Percentiles rank a stretch among this genome's conserved stretches.
Conservation (phyloP, 768 basidiomycete species). For the Calocybe indica region DNA sequence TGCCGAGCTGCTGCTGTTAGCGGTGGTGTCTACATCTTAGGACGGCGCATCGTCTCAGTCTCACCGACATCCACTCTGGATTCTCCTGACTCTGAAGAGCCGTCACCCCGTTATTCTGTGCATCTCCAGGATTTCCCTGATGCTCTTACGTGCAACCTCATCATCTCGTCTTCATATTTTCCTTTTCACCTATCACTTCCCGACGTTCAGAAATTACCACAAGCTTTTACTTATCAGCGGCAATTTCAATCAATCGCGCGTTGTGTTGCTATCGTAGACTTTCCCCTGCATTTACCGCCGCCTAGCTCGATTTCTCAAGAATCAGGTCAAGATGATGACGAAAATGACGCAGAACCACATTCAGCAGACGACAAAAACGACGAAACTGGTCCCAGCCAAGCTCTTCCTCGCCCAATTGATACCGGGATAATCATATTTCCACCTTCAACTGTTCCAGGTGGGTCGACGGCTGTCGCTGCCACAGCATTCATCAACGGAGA, state of each 20-base stretch:
- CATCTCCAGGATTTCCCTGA: conserved; percentile 58
- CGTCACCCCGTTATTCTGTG: conserved; percentile 32
- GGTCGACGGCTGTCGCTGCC: conserved; percentile 42
- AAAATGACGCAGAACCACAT: conserved; percentile 16
- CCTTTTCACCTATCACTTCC: conserved; percentile 20
- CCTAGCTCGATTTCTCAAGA: conserved; percentile 2
- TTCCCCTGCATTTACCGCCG: conserved; percentile 23
- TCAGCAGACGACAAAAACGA: conserved; percentile 8
- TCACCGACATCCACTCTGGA: conserved; percentile 5
- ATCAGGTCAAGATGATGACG: conserved; percentile 12
- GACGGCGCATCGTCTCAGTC: conserved; percentile 35
- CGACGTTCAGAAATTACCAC: background rate
- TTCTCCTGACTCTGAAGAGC: background rate
- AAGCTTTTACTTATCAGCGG: background rate
- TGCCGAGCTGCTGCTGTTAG: conserved; percentile 81
- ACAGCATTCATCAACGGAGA: conserved; percentile 67
- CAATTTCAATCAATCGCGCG: conserved; percentile 10
- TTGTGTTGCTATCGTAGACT: conserved; percentile 33
- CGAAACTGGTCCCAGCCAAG: too few relatives aligned
- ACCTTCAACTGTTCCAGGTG: conserved; percentile 51
- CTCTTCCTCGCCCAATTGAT: conserved; percentile 31
- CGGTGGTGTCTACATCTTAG: conserved; percentile 70
- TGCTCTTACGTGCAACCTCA: conserved; percentile 42
- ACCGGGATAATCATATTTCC: conserved; percentile 73
- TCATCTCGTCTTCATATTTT: conserved; percentile 44